phyloP scores from a whole-genome alignment of 176 grass and related monocot species.

The barley (Hordeum vulgare) region DNA sequence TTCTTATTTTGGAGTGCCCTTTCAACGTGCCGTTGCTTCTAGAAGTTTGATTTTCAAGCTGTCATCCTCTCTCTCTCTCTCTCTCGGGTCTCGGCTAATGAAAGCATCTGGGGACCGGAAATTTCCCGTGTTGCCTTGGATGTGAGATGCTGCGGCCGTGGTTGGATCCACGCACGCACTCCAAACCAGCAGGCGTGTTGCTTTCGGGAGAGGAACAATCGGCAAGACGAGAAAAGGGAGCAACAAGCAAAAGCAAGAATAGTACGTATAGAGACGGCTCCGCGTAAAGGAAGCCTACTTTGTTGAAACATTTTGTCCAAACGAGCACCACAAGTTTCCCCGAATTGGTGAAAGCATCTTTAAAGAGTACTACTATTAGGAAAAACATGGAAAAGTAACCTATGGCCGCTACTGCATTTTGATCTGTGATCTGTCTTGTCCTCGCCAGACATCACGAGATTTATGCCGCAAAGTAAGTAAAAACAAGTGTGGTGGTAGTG shows the following conservation, averaged over 20 bases:
- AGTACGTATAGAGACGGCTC: no score
- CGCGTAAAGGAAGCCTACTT: not conserved
- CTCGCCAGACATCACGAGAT: no score
- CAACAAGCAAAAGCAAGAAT: not conserved
- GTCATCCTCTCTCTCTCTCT: not conserved
- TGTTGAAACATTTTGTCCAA: not conserved
- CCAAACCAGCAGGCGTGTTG: not conserved
- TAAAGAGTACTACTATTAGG: not conserved
- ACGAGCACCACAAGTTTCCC: not conserved
- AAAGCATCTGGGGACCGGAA: not conserved
- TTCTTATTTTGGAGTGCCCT: no score
- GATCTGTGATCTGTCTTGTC: not conserved
- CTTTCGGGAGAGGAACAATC: not conserved
- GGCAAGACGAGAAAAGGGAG: not conserved
- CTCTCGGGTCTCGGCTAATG: not conserved
- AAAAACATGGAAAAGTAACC: not conserved
- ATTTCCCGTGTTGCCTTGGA: not conserved
- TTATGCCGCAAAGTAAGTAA: no score
- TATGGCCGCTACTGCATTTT: not conserved
- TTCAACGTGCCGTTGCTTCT: not conserved
- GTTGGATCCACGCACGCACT: not conserved
- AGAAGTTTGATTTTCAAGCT: not conserved
- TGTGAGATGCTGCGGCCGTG: not conserved
- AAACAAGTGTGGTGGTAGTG: no score
- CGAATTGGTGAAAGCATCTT: not conserved